Evolutionary conservation across 140 eudicot species (phyloP), one percentile per base, ranked within the genome.

Genomic region (Bidens hawaiensis): DNA sequence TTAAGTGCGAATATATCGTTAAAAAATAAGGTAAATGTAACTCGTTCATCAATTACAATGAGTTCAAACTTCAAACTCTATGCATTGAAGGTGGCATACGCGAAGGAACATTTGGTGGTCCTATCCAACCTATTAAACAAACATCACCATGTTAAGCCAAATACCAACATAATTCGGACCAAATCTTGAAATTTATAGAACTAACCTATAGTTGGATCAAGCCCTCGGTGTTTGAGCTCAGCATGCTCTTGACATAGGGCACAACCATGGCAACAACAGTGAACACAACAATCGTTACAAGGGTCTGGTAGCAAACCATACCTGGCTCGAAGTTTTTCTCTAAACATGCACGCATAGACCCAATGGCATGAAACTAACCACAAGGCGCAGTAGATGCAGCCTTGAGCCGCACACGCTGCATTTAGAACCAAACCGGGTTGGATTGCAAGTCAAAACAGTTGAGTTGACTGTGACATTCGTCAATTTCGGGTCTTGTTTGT

Each of bases 241-340:
- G 54, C 66, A 18, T 75, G 66, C 54, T 75, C 71, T 62, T 75
- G 80, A 62, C 80, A 61, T 60, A 75, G 80, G 21, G 80, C 80
- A 45, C 60, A 75, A 22, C 55, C 3, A 0, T 75, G 66, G 10
- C 80, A 75, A 53, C 75, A 75, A 1, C 23, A 67, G 24, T 75
- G 80, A 62, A 75, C 75, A 45, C 80, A 75, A 62, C 71, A 68
- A 67, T 75, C 80, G 6, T 54, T 51, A 52, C 80, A 75, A 3
- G 75, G 80, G 27, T 68, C 71, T 0, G 80, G 23, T 45, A 75
- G 66, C 22, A 68, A 75, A 8, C 71, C 71, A 1, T n/a, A n/a
- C 24, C 41, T 75, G 50, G 55, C 42, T 62, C 75, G 53, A 0
- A 68, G 24, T 30, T 25, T 68, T 43, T 75, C 71, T 21, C 75